Percentiles rank a stretch among this genome's conserved stretches.
Evolutionary conservation across 768 basidiomycete species (phyloP).

Genomic region (Pisolithus orientalis): DNA sequence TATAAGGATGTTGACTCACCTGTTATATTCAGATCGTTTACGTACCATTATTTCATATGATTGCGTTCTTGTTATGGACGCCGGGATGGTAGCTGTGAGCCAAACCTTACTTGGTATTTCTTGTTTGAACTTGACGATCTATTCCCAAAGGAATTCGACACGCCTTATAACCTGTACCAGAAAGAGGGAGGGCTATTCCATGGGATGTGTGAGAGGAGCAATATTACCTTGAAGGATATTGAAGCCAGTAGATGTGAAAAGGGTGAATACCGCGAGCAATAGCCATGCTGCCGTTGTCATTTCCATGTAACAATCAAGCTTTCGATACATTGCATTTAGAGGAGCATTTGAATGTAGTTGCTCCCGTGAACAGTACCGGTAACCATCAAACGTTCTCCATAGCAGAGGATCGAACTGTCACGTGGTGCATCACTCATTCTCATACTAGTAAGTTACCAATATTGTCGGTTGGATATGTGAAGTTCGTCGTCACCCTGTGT

Average conservation of each 20-base stretch:
- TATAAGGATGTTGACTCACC: background rate
- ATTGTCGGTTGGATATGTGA: too few species aligned
- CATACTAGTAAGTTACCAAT: too few species aligned
- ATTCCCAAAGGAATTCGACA: slow-evolving; percentile 45
- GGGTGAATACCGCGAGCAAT: too few species aligned
- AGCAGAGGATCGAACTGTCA: too few species aligned
- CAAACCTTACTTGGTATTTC: background rate
- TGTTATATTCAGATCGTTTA: slow-evolving; percentile 35
- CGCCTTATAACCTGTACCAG: slow-evolving; percentile 46
- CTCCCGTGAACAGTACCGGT: too few species aligned
- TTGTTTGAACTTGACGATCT: slow-evolving; percentile 11
- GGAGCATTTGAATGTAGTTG: too few species aligned
- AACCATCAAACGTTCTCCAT: too few species aligned
- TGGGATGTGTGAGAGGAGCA: slow-evolving; percentile 51
- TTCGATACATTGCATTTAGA: too few species aligned
- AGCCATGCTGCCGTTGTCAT: too few species aligned
- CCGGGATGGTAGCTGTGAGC: slow-evolving; percentile 50
- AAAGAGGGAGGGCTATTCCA: slow-evolving; percentile 47
- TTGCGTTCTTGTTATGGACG: slow-evolving; percentile 61
- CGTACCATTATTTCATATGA: slow-evolving; percentile 57
- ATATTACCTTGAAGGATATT: slow-evolving; percentile 47
- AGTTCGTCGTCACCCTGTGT: too few species aligned
- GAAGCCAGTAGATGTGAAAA: slow-evolving; percentile 19
- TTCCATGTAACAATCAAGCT: too few species aligned
- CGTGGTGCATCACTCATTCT: too few species aligned